Conservation (phyloP, 306 rosid species). For the Herpetospermum pedunculosum region DNA sequence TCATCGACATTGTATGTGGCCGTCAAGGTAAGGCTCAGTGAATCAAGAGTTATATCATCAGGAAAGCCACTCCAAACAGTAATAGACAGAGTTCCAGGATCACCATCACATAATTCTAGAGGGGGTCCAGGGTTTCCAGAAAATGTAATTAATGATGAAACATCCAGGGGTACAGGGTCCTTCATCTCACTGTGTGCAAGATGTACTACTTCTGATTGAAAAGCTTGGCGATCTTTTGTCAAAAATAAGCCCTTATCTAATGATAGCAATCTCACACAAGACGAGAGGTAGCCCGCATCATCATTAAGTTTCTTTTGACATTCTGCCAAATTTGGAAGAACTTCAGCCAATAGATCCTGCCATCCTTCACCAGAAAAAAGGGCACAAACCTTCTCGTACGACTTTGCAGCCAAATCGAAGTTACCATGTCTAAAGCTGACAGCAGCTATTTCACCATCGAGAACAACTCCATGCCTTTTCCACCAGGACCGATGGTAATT, state of each 20-base stretch:
- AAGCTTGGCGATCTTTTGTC: slow-evolving; percentile 79
- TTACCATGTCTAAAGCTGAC: slow-evolving; percentile 66
- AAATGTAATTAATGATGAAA: slow-evolving; percentile 84
- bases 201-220: slow-evolving; percentile 73
- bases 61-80: slow-evolving; percentile 97
- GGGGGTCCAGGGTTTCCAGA: slow-evolving; percentile 96
- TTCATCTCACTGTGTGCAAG: slow-evolving; percentile 96
- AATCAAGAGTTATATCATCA: slow-evolving; percentile 88
- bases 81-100: slow-evolving; percentile 80
- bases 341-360: slow-evolving; percentile 91
- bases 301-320: slow-evolving; percentile 89
- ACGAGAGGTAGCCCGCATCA: slow-evolving; percentile 92
- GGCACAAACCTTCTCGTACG: slow-evolving; percentile 98
- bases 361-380: slow-evolving; percentile 94
- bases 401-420: slow-evolving; percentile 92
- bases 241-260: slow-evolving; percentile 81
- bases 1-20: slow-evolving; percentile 82
- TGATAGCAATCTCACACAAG: slow-evolving; percentile 94
- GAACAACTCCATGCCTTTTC: slow-evolving; percentile 99
- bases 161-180: slow-evolving; percentile 91
- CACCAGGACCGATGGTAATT: slow-evolving; percentile 93
- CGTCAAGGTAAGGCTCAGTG: slow-evolving; percentile 76
- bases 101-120: slow-evolving; percentile 80
- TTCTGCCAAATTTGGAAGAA: slow-evolving; percentile 85
- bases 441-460: slow-evolving; percentile 97